phyloP scores from a whole-genome alignment of 805 yeast genomes.

The Komagataella pseudopastoris region DNA sequence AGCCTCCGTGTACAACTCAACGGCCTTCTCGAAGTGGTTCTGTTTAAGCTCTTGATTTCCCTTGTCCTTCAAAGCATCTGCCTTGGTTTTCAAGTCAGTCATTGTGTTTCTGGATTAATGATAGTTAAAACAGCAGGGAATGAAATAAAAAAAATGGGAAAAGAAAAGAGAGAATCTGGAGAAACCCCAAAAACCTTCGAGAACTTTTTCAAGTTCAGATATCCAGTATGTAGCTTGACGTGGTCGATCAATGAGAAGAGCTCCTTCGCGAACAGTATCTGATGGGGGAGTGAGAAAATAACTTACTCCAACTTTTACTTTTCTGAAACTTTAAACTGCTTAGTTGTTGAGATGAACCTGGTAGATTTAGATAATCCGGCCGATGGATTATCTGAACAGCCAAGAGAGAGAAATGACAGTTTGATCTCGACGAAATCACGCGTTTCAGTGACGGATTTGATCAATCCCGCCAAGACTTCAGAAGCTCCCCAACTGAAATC shows the following conservation, averaged over 20 bases:
- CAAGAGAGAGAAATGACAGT: neutral
- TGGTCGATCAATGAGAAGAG: neutral
- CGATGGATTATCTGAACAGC: neutral
- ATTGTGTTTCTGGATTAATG: neutral
- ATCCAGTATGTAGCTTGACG: neutral
- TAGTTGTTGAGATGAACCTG: neutral
- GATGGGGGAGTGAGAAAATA: neutral
- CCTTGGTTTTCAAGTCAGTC: constrained; percentile 9
- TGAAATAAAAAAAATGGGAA: neutral
- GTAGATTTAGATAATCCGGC: neutral
- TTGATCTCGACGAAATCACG: neutral
- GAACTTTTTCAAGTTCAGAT: neutral
- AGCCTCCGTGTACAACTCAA: constrained; percentile 62
- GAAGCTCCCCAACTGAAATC: neutral
- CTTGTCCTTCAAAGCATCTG: constrained; percentile 41
- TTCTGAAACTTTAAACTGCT: neutral
- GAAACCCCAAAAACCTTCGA: neutral
- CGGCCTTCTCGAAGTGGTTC: constrained; percentile 51
- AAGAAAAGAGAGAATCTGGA: neutral
- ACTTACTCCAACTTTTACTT: neutral
- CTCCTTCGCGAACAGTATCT: neutral
- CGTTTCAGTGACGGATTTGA: neutral
- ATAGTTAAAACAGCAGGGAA: neutral
- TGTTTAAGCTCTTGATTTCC: constrained; percentile 67
- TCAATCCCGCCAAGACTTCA: neutral